phyloP scores from a whole-genome alignment of 768 basidiomycete species.

The Pluteus cervinus region DNA sequence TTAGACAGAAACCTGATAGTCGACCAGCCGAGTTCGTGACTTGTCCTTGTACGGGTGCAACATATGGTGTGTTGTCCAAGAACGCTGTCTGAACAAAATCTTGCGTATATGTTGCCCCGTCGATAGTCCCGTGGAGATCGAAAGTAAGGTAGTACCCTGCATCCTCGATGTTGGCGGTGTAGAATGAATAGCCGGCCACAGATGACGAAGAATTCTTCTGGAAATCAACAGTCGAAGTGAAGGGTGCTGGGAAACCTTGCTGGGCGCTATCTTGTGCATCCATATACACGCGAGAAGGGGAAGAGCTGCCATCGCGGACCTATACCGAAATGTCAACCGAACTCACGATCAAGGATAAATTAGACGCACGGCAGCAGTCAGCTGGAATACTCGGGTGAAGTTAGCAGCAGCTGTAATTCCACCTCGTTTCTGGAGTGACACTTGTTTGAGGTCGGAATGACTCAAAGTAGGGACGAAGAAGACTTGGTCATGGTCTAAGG shows the following conservation, averaged over 20 bases:
- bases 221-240: slow-evolving; percentile 22
- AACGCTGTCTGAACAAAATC: slow-evolving; percentile 22
- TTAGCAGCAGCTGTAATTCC: too few relatives aligned
- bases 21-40: too few relatives aligned
- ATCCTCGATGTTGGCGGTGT: slow-evolving; percentile 18
- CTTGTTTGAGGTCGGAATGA: too few relatives aligned
- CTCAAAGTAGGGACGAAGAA: slow-evolving; percentile 39
- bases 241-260: slow-evolving; percentile 14
- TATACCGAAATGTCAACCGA: too few relatives aligned
- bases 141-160: slow-evolving; percentile 22
- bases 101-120: slow-evolving; percentile 22
- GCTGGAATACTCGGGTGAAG: too few relatives aligned
- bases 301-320: too few relatives aligned
- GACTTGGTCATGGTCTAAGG: slow-evolving; percentile 34
- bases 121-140: slow-evolving; percentile 19
- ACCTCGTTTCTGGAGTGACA: too few relatives aligned
- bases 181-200: slow-evolving; percentile 24
- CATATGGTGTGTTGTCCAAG: slow-evolving; percentile 19
- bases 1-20: too few relatives aligned
- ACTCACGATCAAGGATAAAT: too few relatives aligned
- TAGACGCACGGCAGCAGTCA: too few relatives aligned
- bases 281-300: slow-evolving; percentile 23
- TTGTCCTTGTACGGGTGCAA: too few relatives aligned
- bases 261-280: slow-evolving; percentile 19
- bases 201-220: slow-evolving; percentile 16